phyloP scores from a whole-genome alignment of 768 basidiomycete genomes.

The Rubroboletus satanas region DNA sequence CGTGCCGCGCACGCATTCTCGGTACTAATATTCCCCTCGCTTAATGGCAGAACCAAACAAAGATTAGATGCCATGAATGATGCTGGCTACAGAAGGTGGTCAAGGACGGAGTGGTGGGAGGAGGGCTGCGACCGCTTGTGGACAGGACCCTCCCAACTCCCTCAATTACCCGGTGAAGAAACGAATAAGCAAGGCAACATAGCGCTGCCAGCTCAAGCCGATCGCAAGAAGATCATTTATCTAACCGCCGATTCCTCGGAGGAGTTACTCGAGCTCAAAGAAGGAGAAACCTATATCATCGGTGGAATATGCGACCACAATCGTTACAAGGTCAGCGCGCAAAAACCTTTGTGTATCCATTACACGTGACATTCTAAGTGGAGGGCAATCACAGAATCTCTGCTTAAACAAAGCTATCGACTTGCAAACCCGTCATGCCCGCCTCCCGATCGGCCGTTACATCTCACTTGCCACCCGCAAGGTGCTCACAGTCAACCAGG shows the following conservation, averaged over 20 bases:
- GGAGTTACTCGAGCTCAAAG: conserved; percentile 76
- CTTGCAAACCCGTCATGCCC: conserved; percentile 76
- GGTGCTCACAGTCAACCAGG: conserved; percentile 95
- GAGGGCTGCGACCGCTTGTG: conserved; percentile 72
- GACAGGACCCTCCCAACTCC: conserved; percentile 29
- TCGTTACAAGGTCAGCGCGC: conserved; percentile 73
- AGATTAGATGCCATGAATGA: conserved; percentile 64
- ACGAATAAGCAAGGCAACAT: neutral
- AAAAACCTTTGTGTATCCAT: neutral
- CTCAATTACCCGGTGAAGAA: conserved; percentile 1
- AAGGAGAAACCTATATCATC: conserved; percentile 89
- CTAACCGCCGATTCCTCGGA: conserved; percentile 92
- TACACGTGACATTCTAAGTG: conserved; percentile 10
- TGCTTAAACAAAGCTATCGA: conserved; percentile 82
- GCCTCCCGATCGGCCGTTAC: conserved; percentile 92
- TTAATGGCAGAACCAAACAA: conserved; percentile 64
- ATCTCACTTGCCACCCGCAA: conserved; percentile 85
- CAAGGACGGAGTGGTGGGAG: conserved; percentile 77
- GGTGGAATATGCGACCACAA: conserved; percentile 96
- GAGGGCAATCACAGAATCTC: conserved; percentile 55
- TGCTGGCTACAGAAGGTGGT: conserved; percentile 76
- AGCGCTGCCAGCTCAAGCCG: conserved; percentile 8
- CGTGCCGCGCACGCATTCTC: conserved; percentile 64
- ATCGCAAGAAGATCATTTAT: conserved; percentile 68
- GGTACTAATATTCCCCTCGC: conserved; percentile 74